A percentile compares a stretch with the other conserved stretches of the same genome.
These are phyloP conservation scores for Diaporthe amygdali DNA, from an alignment of 2,329 filamentous ascomycete genomes.

Conservation along the genomic window DNA sequence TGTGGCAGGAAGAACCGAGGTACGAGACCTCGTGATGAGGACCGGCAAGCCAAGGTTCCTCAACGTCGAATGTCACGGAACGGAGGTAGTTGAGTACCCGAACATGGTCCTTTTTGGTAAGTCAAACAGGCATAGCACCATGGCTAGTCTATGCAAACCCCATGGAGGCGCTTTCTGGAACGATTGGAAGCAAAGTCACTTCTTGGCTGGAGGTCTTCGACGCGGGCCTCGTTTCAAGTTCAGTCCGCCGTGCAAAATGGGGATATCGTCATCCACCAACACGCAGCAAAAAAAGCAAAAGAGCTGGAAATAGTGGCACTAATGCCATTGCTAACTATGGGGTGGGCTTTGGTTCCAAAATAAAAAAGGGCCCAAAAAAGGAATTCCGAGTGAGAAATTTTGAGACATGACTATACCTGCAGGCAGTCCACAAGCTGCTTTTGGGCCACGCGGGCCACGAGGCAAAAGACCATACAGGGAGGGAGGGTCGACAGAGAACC, in stretches of 20 bases:
- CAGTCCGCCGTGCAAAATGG: background rate
- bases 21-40: background rate
- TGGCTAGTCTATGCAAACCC: background rate
- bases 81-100: background rate
- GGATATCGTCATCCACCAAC: background rate
- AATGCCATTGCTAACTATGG: background rate
- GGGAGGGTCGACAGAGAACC: background rate
- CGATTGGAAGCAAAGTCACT: background rate
- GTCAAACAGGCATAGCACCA: background rate
- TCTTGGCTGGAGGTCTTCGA: background rate
- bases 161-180: background rate
- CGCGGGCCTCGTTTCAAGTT: constrained; percentile 4
- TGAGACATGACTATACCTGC: constrained; percentile 8
- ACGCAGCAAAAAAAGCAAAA: background rate
- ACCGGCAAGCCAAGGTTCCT: background rate
- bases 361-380: background rate
- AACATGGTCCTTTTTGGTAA: background rate
- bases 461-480: background rate
- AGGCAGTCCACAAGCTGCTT: background rate
- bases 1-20: background rate
- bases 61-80: background rate
- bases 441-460: constrained; percentile 4
- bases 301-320: background rate
- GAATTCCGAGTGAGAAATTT: background rate
- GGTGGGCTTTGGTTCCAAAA: background rate